Evolutionary conservation across 192 early-diverging fungal genomes (phyloP).

Genomic region (Backusella tarrabulga): DNA sequence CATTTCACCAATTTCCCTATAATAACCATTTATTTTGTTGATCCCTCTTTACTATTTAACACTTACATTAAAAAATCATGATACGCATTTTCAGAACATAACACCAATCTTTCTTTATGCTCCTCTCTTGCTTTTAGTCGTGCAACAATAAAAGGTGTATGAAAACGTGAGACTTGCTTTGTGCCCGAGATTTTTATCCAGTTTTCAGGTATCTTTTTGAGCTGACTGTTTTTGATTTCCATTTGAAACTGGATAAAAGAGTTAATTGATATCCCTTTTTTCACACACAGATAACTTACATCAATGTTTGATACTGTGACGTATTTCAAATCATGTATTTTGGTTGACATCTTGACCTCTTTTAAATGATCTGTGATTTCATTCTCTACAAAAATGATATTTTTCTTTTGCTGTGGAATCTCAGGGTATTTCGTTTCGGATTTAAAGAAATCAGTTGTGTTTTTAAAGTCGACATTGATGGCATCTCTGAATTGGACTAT

Average conservation of each 20-base stretch:
- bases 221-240: slow-evolving; percentile 60
- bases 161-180: slow-evolving; percentile 68
- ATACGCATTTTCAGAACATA: slow-evolving; percentile 59
- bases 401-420: slow-evolving; percentile 45
- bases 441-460: slow-evolving; percentile 61
- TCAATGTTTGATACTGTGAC: slow-evolving; percentile 67
- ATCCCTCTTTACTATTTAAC: not conserved
- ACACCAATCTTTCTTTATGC: slow-evolving; percentile 48
- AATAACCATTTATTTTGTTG: too few relatives aligned
- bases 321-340: slow-evolving; percentile 52
- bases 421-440: slow-evolving; percentile 48
- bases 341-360: slow-evolving; percentile 48
- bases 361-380: slow-evolving; percentile 52
- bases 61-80: slow-evolving; percentile 40
- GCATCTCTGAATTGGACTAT: not conserved
- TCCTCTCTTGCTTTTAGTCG: slow-evolving; percentile 57
- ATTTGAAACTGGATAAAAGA: slow-evolving; percentile 54
- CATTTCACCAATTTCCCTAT: slow-evolving; percentile 49
- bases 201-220: slow-evolving; percentile 57
- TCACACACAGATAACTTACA: slow-evolving; percentile 4
- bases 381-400: slow-evolving; percentile 52
- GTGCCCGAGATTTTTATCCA: slow-evolving; percentile 75
- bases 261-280: not conserved
- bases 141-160: slow-evolving; percentile 56
- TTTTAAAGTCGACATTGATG: not conserved